Base-by-base conservation (phyloP, 495 filamentous ascomycete species). In the Viridothelium virens region DNA sequence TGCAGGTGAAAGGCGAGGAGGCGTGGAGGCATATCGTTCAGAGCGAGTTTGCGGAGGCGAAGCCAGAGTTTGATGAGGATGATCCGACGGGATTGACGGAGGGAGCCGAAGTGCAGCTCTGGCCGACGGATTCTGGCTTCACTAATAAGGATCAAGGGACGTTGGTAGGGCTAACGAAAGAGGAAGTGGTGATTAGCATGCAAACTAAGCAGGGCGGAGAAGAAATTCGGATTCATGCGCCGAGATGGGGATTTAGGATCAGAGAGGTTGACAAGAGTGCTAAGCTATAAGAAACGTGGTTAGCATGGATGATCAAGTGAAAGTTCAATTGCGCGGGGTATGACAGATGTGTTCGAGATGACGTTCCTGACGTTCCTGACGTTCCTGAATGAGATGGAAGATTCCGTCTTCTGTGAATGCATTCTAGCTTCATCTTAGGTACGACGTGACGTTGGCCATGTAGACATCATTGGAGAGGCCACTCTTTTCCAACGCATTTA, bases 121-220 rank as follows among this genome's bases (percentile, higher is more conserved):
- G 79, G 75, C 85, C 85, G 6, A 81, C 77, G 10, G 84, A 87
- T 68, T 80, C 78, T 36, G 87, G 86, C 10, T 80, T 74, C 53
- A 75, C 50, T 10, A 77, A 84, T 69, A 79, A 79, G 64, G 87
- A 88, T 71, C 66, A 69, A 10, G 86, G 85, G 0, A 73, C 62
- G 56, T 67, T 87, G 67, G 76, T 84, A 18, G 76, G 71, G 34
- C 56, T 87, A 50, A 79, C 74, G 62, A 69, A 70, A 25, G 72
- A 76, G 39, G 80, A 85, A 76, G 74, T 86, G 2, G 81, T 85
- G 2, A 71, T 87, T 44, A 80, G 83, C 72, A 76, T 76, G 31
- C 63, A 68, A 53, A 74, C 71, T 47, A 76, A 74, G 59, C 71
- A 72, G 11, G 75, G 72, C 7, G 74, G 73, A 31, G 73, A 72